Evolutionary conservation across 2,329 filamentous ascomycete species (phyloP), one percentile per base, ranked within the genome.

Genomic region (Ophiostoma tasmaniense): DNA sequence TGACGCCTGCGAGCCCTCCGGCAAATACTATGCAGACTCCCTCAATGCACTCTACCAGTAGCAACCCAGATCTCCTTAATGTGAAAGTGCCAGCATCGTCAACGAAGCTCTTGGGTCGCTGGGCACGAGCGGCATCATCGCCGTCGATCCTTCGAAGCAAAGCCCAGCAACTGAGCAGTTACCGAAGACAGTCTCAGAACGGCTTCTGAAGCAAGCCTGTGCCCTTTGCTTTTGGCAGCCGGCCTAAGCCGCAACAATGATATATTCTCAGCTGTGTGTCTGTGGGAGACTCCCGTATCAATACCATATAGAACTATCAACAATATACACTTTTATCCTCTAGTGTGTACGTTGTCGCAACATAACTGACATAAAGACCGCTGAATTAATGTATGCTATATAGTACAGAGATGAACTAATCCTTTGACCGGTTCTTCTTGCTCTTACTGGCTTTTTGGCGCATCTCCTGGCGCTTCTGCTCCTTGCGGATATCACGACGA

Each of bases 401-500:
- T 14, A 25, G n/a, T 55, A 55, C 50, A 55, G 50, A 55, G n/a
- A 55, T 25, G 25, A 13, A n/a, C 17, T 65, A 42, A 37, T 65
- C 64, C 13, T 39, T 45, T 30, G 17, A 17, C 11, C 37, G 42
- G 20, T 25, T 37, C 64, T 65, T 65, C 13, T 65, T 65, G n/a
- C 64, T 13, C 64, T 65, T 65, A 30, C 28, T 33, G 22, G 64
- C 64, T 11, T 42, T 65, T 25, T 65, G 35, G 13, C 64, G 64
- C 64, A 65, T 77, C 74, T 81, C 76, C 71, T 86, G 82, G 67
- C 84, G 80, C 76, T 86, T 87, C 75, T 87, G 81, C 74, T 83
- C 81, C 73, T 86, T 86, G 22, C 85, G 81, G 3, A 81, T 78
- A 66, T 82, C 80, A 75, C 85, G 84, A 72, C 85, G 83, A 33